phyloP scores from a whole-genome alignment of 495 filamentous ascomycete genomes.

The Astrocystis sublimbata region DNA sequence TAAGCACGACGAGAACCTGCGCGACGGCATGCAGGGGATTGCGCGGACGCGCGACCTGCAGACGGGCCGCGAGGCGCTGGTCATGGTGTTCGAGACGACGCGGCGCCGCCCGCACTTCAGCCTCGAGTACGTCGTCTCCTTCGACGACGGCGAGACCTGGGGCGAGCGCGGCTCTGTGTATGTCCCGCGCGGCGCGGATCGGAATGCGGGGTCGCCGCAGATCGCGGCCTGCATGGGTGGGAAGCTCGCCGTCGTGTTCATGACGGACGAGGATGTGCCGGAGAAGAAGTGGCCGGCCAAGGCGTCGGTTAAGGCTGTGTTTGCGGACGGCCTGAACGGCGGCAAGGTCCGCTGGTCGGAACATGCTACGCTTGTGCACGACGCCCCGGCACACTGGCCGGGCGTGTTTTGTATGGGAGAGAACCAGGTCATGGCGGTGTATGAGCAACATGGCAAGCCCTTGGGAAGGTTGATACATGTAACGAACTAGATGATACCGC shows the following conservation, averaged over 20 bases:
- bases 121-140: constrained; percentile 56
- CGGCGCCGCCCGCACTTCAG: constrained; percentile 49
- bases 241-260: constrained; percentile 56
- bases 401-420: constrained; percentile 21
- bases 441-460: constrained; percentile 27
- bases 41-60: constrained; percentile 31
- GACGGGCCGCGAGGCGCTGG: constrained; percentile 40
- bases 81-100: constrained; percentile 62
- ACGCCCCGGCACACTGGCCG: constrained; percentile 30
- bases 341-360: constrained; percentile 26
- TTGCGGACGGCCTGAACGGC: constrained; percentile 19
- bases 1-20: constrained; percentile 36
- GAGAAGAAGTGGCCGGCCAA: constrained; percentile 29
- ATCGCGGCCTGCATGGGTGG: constrained; percentile 56
- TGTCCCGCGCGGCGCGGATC: constrained; percentile 37
- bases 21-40: constrained; percentile 62
- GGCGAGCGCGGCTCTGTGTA: constrained; percentile 55
- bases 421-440: constrained; percentile 31
- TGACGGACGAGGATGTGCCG: constrained; percentile 58
- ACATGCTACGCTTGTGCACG: constrained; percentile 18
- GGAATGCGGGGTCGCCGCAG: constrained; percentile 59
- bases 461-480: constrained; percentile 22
- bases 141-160: constrained; percentile 60
- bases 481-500: not conserved
- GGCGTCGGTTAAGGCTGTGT: constrained; percentile 35